phyloP scores from a whole-genome alignment of 371 early-diverging fungal species.

The Mortierella sp. region DNA sequence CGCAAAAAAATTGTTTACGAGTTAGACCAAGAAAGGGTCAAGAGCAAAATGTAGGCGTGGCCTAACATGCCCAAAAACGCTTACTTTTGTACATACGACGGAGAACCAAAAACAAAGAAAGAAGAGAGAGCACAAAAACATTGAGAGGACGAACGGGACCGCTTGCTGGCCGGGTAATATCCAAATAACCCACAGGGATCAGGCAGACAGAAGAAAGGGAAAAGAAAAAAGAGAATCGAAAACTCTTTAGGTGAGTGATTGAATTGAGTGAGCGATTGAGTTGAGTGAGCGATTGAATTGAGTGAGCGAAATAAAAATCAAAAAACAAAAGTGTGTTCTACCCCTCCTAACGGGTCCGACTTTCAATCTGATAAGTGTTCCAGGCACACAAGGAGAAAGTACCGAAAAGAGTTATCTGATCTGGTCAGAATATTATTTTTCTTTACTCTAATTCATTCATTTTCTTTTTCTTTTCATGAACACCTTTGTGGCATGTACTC shows the following conservation, averaged over 20 bases:
- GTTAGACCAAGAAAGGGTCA: background rate
- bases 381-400: background rate
- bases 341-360: too few species aligned
- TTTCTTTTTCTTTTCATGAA: background rate
- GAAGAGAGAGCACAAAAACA: background rate
- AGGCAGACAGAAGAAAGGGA: slow-evolving; percentile 6
- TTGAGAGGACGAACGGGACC: background rate
- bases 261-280: background rate
- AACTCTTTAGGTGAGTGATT: too few species aligned
- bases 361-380: background rate
- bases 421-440: background rate
- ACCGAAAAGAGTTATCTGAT: slow-evolving; percentile 9
- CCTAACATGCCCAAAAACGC: background rate
- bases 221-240: background rate
- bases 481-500: background rate
- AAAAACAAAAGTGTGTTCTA: too few species aligned
- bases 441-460: background rate
- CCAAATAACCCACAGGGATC: background rate
- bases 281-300: background rate
- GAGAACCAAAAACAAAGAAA: background rate
- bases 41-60: background rate
- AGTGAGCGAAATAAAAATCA: background rate
- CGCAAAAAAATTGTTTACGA: background rate
- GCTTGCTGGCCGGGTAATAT: background rate
- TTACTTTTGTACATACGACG: background rate